These are phyloP conservation scores for Dictyostelium discoideum DNA, from an alignment of 78 protist species.

Conservation along the genomic window DNA sequence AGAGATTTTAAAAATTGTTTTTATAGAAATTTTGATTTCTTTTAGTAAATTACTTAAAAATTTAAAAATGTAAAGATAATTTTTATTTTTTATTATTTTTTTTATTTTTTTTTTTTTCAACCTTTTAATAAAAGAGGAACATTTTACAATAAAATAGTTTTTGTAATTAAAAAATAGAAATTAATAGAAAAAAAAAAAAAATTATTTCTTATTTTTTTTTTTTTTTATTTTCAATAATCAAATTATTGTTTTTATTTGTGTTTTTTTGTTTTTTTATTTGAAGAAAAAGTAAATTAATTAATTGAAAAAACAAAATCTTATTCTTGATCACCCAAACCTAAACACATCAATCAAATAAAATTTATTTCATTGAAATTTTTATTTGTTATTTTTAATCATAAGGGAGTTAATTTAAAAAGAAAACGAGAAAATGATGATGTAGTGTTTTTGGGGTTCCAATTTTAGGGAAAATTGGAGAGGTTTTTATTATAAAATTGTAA, in stretches of 20 bases:
- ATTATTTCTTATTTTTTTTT: too few species aligned
- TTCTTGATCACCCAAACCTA: neutral
- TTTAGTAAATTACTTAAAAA: too few species aligned
- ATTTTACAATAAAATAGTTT: too few species aligned
- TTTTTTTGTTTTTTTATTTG: neutral
- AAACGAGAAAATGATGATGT: neutral
- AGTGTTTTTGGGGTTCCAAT: neutral
- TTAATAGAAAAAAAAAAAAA: neutral
- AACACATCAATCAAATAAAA: neutral
- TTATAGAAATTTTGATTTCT: too few species aligned
- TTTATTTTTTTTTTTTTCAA: too few species aligned
- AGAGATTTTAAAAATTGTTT: too few species aligned
- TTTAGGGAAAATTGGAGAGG: neutral
- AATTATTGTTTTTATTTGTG: neutral
- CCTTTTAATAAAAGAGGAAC: too few species aligned
- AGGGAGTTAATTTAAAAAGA: too few species aligned
- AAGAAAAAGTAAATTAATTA: neutral
- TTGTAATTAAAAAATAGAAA: too few species aligned
- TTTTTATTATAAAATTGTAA: neutral
- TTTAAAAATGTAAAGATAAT: too few species aligned
- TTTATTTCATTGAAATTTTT: neutral
- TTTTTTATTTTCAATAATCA: too few species aligned
- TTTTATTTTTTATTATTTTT: too few species aligned
- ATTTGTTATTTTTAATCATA: neutral
- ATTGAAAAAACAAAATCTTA: neutral